Evolutionary conservation across 768 basidiomycete genomes (phyloP).

Genomic region (Tylopilus sp.): DNA sequence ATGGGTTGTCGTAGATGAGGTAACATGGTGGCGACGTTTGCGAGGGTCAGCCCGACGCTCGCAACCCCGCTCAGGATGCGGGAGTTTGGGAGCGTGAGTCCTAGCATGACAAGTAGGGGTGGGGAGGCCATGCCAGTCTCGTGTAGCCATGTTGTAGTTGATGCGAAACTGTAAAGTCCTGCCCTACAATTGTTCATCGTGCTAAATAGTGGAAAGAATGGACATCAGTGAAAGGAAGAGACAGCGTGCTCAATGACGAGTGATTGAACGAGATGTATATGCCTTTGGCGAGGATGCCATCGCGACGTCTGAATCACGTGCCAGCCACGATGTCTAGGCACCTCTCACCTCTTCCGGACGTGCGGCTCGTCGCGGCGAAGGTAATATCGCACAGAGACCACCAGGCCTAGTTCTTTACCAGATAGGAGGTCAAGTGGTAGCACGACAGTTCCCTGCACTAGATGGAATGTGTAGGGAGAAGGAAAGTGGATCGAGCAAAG

Average conservation of each 20-base stretch:
- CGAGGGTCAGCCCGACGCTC: constrained; percentile 25
- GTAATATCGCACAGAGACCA: too few species aligned
- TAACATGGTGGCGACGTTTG: constrained; percentile 22
- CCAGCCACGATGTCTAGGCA: neutral
- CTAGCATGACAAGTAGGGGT: constrained; percentile 21
- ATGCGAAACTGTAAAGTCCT: constrained; percentile 26
- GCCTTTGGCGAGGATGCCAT: too few species aligned
- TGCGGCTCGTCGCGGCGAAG: too few species aligned
- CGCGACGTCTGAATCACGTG: too few species aligned
- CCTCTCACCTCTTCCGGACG: neutral
- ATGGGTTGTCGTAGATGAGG: constrained; percentile 23
- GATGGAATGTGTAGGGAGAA: neutral
- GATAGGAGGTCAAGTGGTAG: too few species aligned
- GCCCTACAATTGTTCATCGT: constrained; percentile 25
- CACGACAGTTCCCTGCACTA: neutral
- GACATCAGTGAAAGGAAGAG: neutral
- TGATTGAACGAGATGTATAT: neutral
- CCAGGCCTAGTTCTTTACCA: too few species aligned
- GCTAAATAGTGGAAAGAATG: neutral
- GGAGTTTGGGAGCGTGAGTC: constrained; percentile 26
- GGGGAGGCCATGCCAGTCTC: constrained; percentile 23
- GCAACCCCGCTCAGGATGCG: constrained; percentile 25
- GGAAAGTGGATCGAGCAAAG: constrained; percentile 4
- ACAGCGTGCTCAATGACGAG: neutral
- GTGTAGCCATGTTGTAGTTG: constrained; percentile 21